These are phyloP conservation scores for Melastoma malabathricum DNA, from an alignment of 345 rosid species.

Conservation along the genomic window DNA sequence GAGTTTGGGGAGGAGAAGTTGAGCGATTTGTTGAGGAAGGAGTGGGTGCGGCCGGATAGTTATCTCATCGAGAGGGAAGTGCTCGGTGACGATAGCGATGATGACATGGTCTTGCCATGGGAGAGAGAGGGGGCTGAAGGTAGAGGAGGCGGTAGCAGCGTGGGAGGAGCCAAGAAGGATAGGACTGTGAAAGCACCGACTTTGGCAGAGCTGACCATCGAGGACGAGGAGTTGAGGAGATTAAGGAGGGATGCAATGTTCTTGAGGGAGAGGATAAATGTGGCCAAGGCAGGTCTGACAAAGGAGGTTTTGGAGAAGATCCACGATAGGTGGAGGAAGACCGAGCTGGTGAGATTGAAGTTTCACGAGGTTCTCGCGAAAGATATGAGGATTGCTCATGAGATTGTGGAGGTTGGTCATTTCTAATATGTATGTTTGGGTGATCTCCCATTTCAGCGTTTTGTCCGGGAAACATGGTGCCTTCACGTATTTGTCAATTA, in stretches of 20 bases:
- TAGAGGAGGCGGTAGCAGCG: slow-evolving; percentile 19
- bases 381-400: slow-evolving; percentile 94
- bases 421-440: not conserved
- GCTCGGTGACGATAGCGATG: slow-evolving; percentile 26
- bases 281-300: slow-evolving; percentile 88
- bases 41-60: slow-evolving; percentile 84
- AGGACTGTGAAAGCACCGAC: slow-evolving; percentile 54
- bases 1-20: slow-evolving; percentile 67
- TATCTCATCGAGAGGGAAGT: slow-evolving; percentile 14
- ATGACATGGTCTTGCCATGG: slow-evolving; percentile 28
- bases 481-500: no score
- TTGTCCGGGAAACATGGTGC: not conserved
- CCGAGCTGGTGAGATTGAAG: slow-evolving; percentile 84
- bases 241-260: slow-evolving; percentile 66
- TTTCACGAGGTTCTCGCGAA: slow-evolving; percentile 83
- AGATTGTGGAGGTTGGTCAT: slow-evolving; percentile 72
- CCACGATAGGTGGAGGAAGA: slow-evolving; percentile 90
- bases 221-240: slow-evolving; percentile 75
- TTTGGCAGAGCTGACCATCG: slow-evolving; percentile 85
- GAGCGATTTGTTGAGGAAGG: slow-evolving; percentile 64
- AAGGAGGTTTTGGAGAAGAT: slow-evolving; percentile 70
- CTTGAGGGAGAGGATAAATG: slow-evolving; percentile 65
- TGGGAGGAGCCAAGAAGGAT: slow-evolving; percentile 48
- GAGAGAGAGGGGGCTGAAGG: slow-evolving; percentile 41
- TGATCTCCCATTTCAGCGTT: not conserved